Base-by-base conservation (phyloP, 805 yeast species). In the Cephaloascus fragrans region DNA sequence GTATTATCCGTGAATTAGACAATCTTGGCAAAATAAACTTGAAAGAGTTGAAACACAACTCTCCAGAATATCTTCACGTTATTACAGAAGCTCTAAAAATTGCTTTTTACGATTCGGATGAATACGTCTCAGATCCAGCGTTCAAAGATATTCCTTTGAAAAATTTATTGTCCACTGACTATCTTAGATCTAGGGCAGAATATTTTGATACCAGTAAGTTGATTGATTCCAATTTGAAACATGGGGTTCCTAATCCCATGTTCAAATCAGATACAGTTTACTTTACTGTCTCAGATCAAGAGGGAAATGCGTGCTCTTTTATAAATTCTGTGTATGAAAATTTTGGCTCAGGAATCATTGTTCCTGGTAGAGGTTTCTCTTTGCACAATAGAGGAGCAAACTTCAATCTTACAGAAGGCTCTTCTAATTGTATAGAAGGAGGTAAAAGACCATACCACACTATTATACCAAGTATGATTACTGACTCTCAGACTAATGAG, bases 221-320 rank as follows among this genome's bases (percentile, higher is more conserved):
- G 9, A 49, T 73, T 36, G 62, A 59, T 36, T 72, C 73, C 39
- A 55, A 59, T 4, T 63, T 75, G 38, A 56, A 62, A 28, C 69
- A 67, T 41, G 80, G 78, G 9, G 63, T 82, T 17, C 82, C 83
- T 12, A 74, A 77, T 45, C 71, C 75, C 3, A 62, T 66, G 48
- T 66, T 70, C 50, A 69, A 67, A 49, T 78, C 87, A 1, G 94
- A 84, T 49, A 83, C 90, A 0, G 83, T 80, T 5, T 82, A 81
- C 50, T 73, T 79, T 49, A 63, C 82, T 0, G 85, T 70, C 2
- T 59, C 80, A 8, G 93, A 83, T 52, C 53, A 63, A 14, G 71
- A 77, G 32, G 87, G 90, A n/a, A 77, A 83, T 55, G 90, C 88
- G 3, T 81, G 86, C 48, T 81, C 90, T 4, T 83, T 83, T 50